Evolutionary conservation across 2,329 filamentous ascomycete genomes (phyloP).

Genomic region (Cladophialophora bantiana): DNA sequence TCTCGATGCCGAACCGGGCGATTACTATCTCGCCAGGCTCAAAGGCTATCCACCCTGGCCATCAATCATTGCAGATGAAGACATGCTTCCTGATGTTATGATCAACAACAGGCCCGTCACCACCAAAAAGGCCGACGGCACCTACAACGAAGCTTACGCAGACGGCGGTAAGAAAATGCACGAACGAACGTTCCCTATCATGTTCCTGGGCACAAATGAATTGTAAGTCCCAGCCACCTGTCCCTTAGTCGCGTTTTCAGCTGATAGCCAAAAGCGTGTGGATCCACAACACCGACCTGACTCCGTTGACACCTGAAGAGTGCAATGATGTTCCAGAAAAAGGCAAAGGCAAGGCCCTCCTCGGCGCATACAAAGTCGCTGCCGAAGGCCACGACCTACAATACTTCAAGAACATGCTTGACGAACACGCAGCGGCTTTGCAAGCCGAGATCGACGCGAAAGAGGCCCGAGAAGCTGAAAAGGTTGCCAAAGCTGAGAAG

Average conservation of each 20-base stretch:
- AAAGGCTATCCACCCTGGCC: constrained; percentile 97
- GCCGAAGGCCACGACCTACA: constrained; percentile 77
- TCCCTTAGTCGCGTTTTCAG: not conserved
- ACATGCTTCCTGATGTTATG: constrained; percentile 84
- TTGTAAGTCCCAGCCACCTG: constrained; percentile 72
- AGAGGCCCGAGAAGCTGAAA: constrained; percentile 69
- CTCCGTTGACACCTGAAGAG: constrained; percentile 75
- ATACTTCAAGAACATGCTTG: constrained; percentile 82
- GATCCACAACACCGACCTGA: constrained; percentile 84
- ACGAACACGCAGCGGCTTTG: constrained; percentile 63
- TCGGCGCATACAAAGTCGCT: constrained; percentile 80
- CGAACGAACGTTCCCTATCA: constrained; percentile 89
- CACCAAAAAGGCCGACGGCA: constrained; percentile 80
- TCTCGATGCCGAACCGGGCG: constrained; percentile 83
- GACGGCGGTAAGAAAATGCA: constrained; percentile 85
- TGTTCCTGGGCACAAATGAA: constrained; percentile 95
- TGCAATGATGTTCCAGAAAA: constrained; percentile 72
- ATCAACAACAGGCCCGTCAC: constrained; percentile 82
- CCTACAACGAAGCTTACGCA: constrained; percentile 83
- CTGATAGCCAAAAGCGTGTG: constrained; percentile 71
- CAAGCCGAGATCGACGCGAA: constrained; percentile 67
- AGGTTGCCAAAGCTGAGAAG: constrained; percentile 62
- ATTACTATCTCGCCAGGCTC: constrained; percentile 90
- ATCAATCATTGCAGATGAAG: constrained; percentile 89
- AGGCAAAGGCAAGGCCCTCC: constrained; percentile 79